Evolutionary conservation across 805 yeast genomes (phyloP), one percentile per base, ranked within the genome.

Genomic region (Candida awuae): DNA sequence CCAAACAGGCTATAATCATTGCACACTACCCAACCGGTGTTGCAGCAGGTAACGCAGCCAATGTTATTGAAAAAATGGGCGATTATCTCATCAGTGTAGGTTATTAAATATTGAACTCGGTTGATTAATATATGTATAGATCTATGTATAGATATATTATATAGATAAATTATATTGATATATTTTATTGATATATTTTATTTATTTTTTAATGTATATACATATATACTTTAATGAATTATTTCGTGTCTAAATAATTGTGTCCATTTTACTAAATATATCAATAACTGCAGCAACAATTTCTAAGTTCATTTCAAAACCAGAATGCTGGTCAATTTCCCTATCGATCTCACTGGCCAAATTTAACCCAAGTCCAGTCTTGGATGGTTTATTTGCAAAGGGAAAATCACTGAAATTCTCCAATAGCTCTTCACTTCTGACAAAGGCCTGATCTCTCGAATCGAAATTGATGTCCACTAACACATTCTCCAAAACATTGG

Each of bases 1-100:
- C 97, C 40, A 84, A 78, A 58, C 97, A 90, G 65, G 87, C 97
- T 22, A 77, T 92, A 41, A 65, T 92, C 56, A 66, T 92, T 52
- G 96, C 92, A n/a, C 97, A 92, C 63, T 92, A 92, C 59, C 92
- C 94, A 13, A 75, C 84, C 10, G 88, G 88, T 40, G 82, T 84
- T 34, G 90, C 80, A 61, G 85, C 97, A 23, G 96, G 95, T 52
- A 95, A 85, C 59, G 97, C 97, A 38, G 84, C 97, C 43, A 77
- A 82, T 55, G 84, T 88, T 47, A 95, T 90, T 41, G 98, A 92
- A 63, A 90, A 86, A 57, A 73, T 92, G 68, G 97, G 95, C 34
- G 97, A 92, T 61, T 88, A 92, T 58, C 73, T 92, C 65, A 86
- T 90, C 59, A 70, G 86, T 54, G 90, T 83, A 39, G 84, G 86